Conservation (phyloP, 257 asterid species). For the Oldenlandia corymbosa region DNA sequence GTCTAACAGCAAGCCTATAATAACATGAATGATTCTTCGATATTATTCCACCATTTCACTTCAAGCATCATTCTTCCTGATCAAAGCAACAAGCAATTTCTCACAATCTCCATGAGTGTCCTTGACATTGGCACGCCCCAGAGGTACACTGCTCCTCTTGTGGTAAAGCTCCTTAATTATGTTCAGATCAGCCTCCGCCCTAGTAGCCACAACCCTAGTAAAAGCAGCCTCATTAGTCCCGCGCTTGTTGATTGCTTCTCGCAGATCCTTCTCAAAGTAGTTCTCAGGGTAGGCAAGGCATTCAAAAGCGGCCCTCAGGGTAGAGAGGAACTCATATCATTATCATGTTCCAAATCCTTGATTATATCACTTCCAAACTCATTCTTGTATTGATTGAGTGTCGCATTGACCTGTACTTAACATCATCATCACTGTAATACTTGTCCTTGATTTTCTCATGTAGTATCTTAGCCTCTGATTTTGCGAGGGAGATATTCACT, state of each 20-base stretch:
- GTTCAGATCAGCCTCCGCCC: slow-evolving; percentile 87
- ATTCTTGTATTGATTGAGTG: slow-evolving; percentile 78
- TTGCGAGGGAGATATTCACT: slow-evolving; percentile 73
- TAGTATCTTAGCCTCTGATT: slow-evolving; percentile 73
- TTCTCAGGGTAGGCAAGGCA: slow-evolving; percentile 67
- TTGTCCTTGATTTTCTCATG: slow-evolving; percentile 70
- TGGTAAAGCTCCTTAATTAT: slow-evolving; percentile 50
- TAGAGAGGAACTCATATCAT: slow-evolving; percentile 56
- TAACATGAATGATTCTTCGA: no score
- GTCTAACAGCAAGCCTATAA: no score
- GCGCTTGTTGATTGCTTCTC: slow-evolving; percentile 52
- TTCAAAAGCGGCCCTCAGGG: slow-evolving; percentile 58
- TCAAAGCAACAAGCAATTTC: slow-evolving; percentile 68
- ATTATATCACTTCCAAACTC: slow-evolving; percentile 53
- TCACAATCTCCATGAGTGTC: slow-evolving; percentile 92
- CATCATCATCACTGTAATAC: slow-evolving; percentile 64
- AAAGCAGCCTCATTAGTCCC: slow-evolving; percentile 89
- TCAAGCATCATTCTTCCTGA: slow-evolving; percentile 67
- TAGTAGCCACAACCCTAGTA: slow-evolving; percentile 64
- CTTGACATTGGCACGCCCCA: slow-evolving; percentile 64
- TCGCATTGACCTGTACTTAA: slow-evolving; percentile 78
- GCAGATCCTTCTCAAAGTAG: slow-evolving; percentile 69
- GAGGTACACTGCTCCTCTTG: slow-evolving; percentile 68
- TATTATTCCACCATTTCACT: no score
- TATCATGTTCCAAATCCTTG: slow-evolving; percentile 78